Base-by-base conservation (phyloP, 2,329 filamentous ascomycete species). In the Geosmithia flava region DNA sequence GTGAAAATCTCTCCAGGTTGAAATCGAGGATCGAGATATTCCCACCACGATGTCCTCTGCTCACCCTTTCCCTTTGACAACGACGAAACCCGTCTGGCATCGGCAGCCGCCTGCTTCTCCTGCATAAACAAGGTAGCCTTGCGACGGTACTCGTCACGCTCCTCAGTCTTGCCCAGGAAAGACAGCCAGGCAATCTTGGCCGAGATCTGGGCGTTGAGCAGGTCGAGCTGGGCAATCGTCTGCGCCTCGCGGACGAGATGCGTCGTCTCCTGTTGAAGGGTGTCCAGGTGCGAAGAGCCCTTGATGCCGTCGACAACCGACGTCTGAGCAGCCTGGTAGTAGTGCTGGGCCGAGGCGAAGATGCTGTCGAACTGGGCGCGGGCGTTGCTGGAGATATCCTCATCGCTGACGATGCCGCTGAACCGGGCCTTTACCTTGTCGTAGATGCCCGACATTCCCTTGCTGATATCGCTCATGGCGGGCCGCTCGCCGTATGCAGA, bases 161-260 rank as follows among this genome's bases (percentile, higher is more conserved):
- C 72, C 16, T 70, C 65, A 2, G 55, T 59, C 54, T 70, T 72
- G 19, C 74, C 74, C 46, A 69, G 73, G 30, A 77, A 46, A 57
- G 69, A 73, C 46, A 81, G 62, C 75, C 76, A 81, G 63, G 72
- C 68, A 30, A 80, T 65, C 58, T 72, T 77, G 15, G 78, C 77
- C 42, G 64, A 65, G 23, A 82, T 64, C 56, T 79, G 78, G 15
- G 77, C 74, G 40, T 68, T 68, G 27, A 80, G 61, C 10, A 81
- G 53, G 1, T 64, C 61, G 5, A 77, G 58, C 23, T 70, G 61
- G 2, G 73, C 53, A 43, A 70, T 67, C 7, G 70, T 61, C 46
- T 67, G 60, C 2, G 66, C 51, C 3, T 62, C 37, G 16, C 39
- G 43, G 15, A 49, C 42, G 2, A 30, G 8, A 7, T 27, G 29